Base-by-base conservation (phyloP, 441 rosid genomes). In the Macaranga tanarius region DNA sequence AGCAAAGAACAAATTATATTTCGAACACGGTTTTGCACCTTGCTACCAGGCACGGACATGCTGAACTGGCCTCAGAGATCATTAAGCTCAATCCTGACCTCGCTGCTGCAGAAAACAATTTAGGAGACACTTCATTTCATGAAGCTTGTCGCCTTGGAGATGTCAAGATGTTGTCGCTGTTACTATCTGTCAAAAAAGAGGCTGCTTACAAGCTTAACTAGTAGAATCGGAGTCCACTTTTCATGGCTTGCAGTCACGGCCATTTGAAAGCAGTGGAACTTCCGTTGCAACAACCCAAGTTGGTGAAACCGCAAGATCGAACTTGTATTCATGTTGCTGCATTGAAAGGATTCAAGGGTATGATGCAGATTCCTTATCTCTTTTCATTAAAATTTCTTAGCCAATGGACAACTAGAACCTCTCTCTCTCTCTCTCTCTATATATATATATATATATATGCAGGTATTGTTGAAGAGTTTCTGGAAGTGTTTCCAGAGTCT, bases 81-180 rank as follows among this genome's bases (percentile, higher is more conserved):
- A 12, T 75, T 7, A 50, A 55, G 67, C 13, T 61, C 40, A 11
- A 44, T 2, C 83, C 80, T 0, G 26, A 73, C 25, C 28, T 79
- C 76, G 74, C 19, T n/a, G 58, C 61, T 6, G 65, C 68, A 0
- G 76, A 51, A 76, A 81, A 79, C 52, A 58, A 56, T 54, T 58
- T 58, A 9, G 25, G 55, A 40, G 81, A 79, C 58, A 77, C 81
- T 63, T 76, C 84, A 4, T 47, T 81, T 47, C 84, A 81, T 1
- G 78, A 70, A 40, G 86, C 81, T 52, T 72, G 81, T 60, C 70
- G 78, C 60, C 44, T 10, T 19, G 80, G 83, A 55, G 50, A 52
- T 10, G 23, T 15, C 2, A 12, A 61, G 60, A 52, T 70, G 40
- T 77, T 69, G 13, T 19, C 34, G 64, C 68, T 75, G 54, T 42